Evolutionary conservation across 208 protist genomes (phyloP).

Genomic region (Crithidia expoeki): DNA sequence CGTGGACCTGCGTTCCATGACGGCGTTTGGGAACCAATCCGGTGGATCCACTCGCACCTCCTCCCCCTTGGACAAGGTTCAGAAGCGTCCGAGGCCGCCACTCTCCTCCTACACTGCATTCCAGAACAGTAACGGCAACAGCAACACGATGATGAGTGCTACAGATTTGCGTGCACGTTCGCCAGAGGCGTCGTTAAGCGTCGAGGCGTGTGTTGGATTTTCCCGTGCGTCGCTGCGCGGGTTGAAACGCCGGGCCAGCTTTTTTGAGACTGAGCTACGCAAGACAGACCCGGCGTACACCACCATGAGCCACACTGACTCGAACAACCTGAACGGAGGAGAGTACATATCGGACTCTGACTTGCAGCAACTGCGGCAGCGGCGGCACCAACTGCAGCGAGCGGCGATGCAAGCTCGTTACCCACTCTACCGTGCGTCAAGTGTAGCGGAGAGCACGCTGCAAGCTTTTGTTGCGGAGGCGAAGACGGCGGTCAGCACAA

Average conservation of each 20-base stretch:
- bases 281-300: conserved; percentile 12
- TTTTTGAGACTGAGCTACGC: conserved; percentile 34
- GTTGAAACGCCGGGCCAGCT: conserved; percentile 22
- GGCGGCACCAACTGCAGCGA: conserved; percentile 23
- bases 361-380: conserved; percentile 2
- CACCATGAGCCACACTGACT: neutral
- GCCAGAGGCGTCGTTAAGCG: neutral
- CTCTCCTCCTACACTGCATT: conserved; percentile 20
- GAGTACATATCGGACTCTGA: conserved; percentile 21
- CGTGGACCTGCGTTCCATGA: neutral
- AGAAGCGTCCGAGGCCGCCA: conserved; percentile 9
- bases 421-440: conserved; percentile 70
- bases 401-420: conserved; percentile 32
- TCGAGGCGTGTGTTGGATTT: neutral
- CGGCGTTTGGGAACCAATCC: neutral
- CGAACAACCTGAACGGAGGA: conserved; percentile 3
- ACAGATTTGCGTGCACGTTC: neutral
- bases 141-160: neutral
- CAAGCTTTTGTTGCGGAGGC: conserved; percentile 32
- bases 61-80: conserved; percentile 4
- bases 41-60: neutral
- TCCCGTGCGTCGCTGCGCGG: conserved; percentile 6
- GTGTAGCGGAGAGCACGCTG: conserved; percentile 76
- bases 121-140: neutral
- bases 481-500: conserved; percentile 10